These are phyloP conservation scores for Phylloporus sp. DNA, from an alignment of 768 basidiomycete species.

Conservation along the genomic window DNA sequence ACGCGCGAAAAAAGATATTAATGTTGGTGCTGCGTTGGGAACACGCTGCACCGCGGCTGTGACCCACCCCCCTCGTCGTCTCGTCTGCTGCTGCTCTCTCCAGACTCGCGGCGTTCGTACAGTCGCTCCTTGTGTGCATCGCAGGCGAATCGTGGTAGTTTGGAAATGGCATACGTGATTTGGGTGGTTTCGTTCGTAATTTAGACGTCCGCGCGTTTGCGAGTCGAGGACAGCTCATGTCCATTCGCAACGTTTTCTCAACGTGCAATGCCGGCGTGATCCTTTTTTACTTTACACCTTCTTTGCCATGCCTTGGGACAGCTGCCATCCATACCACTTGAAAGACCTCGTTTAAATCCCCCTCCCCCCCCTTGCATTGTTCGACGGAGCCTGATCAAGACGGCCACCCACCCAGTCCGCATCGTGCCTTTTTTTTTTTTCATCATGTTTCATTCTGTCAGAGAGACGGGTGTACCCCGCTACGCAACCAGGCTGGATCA, in stretches of 20 bases:
- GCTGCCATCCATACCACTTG: slow-evolving; percentile 6
- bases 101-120: neutral
- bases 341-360: slow-evolving; percentile 13
- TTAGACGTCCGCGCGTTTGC: slow-evolving; percentile 5
- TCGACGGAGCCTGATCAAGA: neutral
- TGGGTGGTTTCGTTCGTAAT: slow-evolving; percentile 2
- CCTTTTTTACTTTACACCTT: slow-evolving; percentile 1
- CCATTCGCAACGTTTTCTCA: slow-evolving; percentile 28
- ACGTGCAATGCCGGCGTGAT: slow-evolving; percentile 23
- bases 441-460: slow-evolving; percentile 12
- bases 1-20: no score
- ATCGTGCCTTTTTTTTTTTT: neutral
- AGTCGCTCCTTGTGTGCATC: neutral
- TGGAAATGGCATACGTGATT: neutral
- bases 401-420: neutral
- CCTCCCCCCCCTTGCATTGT: no score
- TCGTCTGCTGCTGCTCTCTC: slow-evolving; percentile 4
- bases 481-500: slow-evolving; percentile 24
- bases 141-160: neutral
- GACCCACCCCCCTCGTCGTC: slow-evolving; percentile 11
- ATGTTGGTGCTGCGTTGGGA: slow-evolving; percentile 9
- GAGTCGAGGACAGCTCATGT: slow-evolving; percentile 17
- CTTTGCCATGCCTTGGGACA: slow-evolving; percentile 9
- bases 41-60: slow-evolving; percentile 13
- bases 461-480: slow-evolving; percentile 23